These are phyloP conservation scores for Blastomyces parvus DNA, from an alignment of 2,329 filamentous ascomycete genomes.

Conservation along the genomic window DNA sequence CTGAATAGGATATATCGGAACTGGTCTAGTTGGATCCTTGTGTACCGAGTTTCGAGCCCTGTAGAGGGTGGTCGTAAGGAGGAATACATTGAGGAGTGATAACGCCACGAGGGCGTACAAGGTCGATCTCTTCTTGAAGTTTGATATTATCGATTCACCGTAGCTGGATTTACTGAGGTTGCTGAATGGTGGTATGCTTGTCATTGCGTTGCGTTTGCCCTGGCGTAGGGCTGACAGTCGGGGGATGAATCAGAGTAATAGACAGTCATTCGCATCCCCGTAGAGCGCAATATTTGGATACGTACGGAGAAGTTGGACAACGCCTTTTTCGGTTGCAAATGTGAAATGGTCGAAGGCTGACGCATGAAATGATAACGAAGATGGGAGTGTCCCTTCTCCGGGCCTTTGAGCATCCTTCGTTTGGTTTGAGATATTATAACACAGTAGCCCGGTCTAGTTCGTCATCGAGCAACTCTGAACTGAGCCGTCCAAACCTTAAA, in stretches of 20 bases:
- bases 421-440: no score
- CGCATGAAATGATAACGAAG: no score
- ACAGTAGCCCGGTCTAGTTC: no score
- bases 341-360: not conserved
- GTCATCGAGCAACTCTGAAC: no score
- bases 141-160: not conserved
- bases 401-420: no score
- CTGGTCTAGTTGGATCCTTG: not conserved
- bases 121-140: conserved; percentile 2
- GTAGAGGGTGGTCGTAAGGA: conserved; percentile 8
- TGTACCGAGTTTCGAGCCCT: not conserved
- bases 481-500: no score
- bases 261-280: not conserved
- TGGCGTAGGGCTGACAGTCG: not conserved
- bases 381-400: no score
- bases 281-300: not conserved
- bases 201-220: not conserved
- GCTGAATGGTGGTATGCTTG: not conserved
- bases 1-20: not conserved
- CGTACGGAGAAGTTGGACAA: not conserved
- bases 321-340: no score
- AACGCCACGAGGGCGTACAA: not conserved
- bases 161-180: not conserved
- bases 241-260: not conserved
- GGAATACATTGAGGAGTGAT: conserved; percentile 6